Evolutionary conservation across 495 filamentous ascomycete species (phyloP), one percentile per base, ranked within the genome.

Genomic region (Aspergillus indologenus): DNA sequence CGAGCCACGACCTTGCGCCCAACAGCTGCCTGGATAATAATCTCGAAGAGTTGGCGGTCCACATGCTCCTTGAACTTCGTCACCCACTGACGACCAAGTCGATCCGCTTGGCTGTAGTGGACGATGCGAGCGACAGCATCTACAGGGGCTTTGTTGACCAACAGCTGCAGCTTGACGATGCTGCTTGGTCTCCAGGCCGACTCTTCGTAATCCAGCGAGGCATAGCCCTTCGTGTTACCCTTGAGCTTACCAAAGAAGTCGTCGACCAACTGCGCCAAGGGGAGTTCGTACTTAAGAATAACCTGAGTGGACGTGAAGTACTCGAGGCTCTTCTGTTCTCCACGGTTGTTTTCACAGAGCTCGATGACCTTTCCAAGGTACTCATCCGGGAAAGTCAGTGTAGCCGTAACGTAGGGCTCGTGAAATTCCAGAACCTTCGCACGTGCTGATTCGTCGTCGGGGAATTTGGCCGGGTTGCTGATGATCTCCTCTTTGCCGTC

Each of bases 171-270:
- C 77, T 96, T 97, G 59, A 91, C 85, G 51, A 98, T 85, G 51
- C 86, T 85, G 66, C 88, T 89, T 57, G 82, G 76, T 14, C 87
- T 84, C 83, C 90, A 98, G 0, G 86, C 94, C 0, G 92, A 90
- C 63, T 98, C 94, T 72, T 98, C 94, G 71, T 97, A 97, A 71
- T 97, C 92, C 15, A 97, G 81, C 57, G 86, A 90, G 6, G 92
- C 92, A 60, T 89, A 90, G 34, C 87, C 87, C 63, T 88, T 89
- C 17, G 92, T 96, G 2, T 86, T 83, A 22, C 91, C 89, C 71
- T 98, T 98, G 53, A 98, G 77, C 73, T 95, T 96, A 22, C 95
- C 95, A 70, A 98, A 98, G 75, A 98, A 90, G 72, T 98, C 93
- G 64, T 97, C 92, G 1, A 98, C 94, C 8, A 98, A 77, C 48